A percentile compares a stretch with the other conserved stretches of the same genome.
Evolutionary conservation across 352 stramenopile genomes (phyloP).

Genomic region (Phytophthora uliginosa): DNA sequence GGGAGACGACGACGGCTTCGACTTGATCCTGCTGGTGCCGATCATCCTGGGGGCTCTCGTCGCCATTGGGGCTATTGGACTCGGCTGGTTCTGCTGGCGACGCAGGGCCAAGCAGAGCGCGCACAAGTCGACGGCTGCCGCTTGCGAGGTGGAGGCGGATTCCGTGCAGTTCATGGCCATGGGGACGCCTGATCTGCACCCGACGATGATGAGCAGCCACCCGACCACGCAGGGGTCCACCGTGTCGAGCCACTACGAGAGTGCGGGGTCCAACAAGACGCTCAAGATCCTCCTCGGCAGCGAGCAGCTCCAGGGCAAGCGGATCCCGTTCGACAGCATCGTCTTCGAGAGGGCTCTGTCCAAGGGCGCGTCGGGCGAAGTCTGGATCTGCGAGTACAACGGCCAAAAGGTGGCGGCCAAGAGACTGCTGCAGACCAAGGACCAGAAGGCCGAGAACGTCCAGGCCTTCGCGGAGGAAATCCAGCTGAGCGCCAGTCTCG

Average conservation of each 20-base stretch:
- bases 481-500: constrained; percentile 56
- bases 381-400: constrained; percentile 62
- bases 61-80: constrained; percentile 3
- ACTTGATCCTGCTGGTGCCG: constrained; percentile 18
- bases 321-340: constrained; percentile 33
- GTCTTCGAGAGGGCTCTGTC: constrained; percentile 28
- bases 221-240: constrained; percentile 19
- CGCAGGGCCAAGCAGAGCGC: constrained; percentile 9
- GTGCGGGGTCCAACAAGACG: constrained; percentile 32
- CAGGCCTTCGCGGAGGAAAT: constrained; percentile 62
- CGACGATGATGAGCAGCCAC: constrained; percentile 12
- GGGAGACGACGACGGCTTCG: constrained; percentile 5
- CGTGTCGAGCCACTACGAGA: constrained; percentile 29
- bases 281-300: constrained; percentile 31
- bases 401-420: constrained; percentile 54
- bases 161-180: constrained; percentile 16
- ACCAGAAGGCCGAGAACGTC: constrained; percentile 39
- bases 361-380: constrained; percentile 50
- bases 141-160: constrained; percentile 1
- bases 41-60: constrained; percentile 28
- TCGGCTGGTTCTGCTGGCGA: constrained; percentile 29
- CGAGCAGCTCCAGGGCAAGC: constrained; percentile 24
- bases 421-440: constrained; percentile 42
- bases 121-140: constrained; percentile 3
- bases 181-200: constrained; percentile 13